Evolutionary conservation across 2,329 filamentous ascomycete genomes (phyloP).

Genomic region (Xylaria sp.): DNA sequence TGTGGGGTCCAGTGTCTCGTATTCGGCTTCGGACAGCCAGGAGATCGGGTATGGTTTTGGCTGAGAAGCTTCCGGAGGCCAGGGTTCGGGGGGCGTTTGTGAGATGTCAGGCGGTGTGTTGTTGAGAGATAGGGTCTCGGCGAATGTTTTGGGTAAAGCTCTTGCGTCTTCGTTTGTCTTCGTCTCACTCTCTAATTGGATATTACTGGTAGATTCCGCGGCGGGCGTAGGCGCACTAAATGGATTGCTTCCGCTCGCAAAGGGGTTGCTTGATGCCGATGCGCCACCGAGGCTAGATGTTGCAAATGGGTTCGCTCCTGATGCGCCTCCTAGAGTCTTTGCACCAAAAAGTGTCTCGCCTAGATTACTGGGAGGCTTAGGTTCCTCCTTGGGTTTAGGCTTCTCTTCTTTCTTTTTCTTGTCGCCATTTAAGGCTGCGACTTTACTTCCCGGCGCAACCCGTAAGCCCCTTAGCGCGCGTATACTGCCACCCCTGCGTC

Average conservation of each 20-base stretch:
- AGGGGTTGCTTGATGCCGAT: slow-evolving; percentile 64
- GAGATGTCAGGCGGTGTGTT: slow-evolving; percentile 53
- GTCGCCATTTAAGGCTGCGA: slow-evolving; percentile 46
- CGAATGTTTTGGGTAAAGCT: slow-evolving; percentile 70
- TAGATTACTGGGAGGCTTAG: slow-evolving; percentile 57
- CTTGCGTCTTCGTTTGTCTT: slow-evolving; percentile 40
- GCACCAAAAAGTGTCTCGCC: slow-evolving; percentile 78
- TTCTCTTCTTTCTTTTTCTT: slow-evolving; percentile 51
- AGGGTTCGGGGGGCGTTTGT: slow-evolving; percentile 69
- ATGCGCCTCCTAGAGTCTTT: slow-evolving; percentile 56
- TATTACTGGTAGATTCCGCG: slow-evolving; percentile 6
- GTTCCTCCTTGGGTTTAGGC: slow-evolving; percentile 49
- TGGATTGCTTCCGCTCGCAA: slow-evolving; percentile 64
- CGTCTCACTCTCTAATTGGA: slow-evolving; percentile 50
- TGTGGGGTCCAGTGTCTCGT: slow-evolving; percentile 79
- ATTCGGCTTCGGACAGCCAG: slow-evolving; percentile 88
- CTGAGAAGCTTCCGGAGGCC: slow-evolving; percentile 74
- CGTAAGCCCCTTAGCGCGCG: slow-evolving; percentile 77
- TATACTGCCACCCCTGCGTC: slow-evolving; percentile 83
- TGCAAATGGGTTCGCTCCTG: slow-evolving; percentile 70
- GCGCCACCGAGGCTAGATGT: slow-evolving; percentile 48
- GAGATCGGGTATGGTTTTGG: slow-evolving; percentile 78
- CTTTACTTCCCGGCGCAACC: slow-evolving; percentile 50
- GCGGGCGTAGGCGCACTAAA: slow-evolving; percentile 51
- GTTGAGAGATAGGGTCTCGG: slow-evolving; percentile 81